Evolutionary conservation across 257 asterid species (phyloP).

Genomic region (Euphrasia confusa): DNA sequence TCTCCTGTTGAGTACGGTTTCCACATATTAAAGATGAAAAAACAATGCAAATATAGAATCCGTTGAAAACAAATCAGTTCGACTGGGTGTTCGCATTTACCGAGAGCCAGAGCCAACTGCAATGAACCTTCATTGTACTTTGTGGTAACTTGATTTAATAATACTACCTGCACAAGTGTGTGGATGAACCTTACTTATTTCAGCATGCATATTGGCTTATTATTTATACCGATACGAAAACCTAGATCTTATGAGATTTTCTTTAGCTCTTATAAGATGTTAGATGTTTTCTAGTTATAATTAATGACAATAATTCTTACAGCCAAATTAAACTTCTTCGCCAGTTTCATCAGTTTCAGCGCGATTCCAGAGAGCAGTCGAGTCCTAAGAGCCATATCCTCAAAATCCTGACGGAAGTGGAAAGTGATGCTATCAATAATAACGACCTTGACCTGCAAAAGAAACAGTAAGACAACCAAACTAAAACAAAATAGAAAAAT

Average conservation of each 20-base stretch:
- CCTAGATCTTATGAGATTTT: background rate
- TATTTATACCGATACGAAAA: too few species aligned
- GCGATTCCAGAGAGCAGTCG: slow-evolving; percentile 84
- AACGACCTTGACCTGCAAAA: slow-evolving; percentile 70
- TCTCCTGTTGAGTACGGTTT: slow-evolving; percentile 56
- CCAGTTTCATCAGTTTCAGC: slow-evolving; percentile 82
- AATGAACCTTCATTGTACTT: slow-evolving; percentile 75
- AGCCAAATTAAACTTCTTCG: slow-evolving; percentile 69
- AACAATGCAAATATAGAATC: background rate
- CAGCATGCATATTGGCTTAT: background rate
- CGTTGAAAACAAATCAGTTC: slow-evolving; percentile 1
- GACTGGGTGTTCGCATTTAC: slow-evolving; percentile 34
- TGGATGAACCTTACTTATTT: background rate
- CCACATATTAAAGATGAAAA: background rate
- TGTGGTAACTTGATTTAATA: slow-evolving; percentile 87
- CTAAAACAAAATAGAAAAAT: slow-evolving; percentile 15
- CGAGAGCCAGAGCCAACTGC: slow-evolving; percentile 89
- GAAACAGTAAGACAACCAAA: slow-evolving; percentile 12
- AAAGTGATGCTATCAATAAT: slow-evolving; percentile 85
- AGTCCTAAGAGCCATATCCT: slow-evolving; percentile 92
- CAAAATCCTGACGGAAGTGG: slow-evolving; percentile 96
- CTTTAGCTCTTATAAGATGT: background rate
- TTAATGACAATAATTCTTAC: slow-evolving; percentile 40
- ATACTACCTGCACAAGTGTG: slow-evolving; percentile 52
- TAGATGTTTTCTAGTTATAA: background rate